Base-by-base conservation (phyloP, 75 land plant species). In the Ceratopteris richardii region DNA sequence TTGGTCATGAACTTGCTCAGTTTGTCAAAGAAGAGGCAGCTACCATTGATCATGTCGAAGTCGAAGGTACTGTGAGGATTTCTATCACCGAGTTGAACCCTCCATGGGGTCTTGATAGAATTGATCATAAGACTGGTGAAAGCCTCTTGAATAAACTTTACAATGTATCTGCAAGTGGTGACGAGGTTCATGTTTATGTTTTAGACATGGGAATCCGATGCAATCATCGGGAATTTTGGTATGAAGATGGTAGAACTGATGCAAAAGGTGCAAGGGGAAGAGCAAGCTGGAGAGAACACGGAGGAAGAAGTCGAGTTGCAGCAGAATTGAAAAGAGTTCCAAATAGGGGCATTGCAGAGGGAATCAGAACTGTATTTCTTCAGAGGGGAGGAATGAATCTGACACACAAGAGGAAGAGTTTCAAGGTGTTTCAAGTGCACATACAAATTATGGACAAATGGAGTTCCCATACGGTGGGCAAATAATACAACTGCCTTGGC, bases 181-280 rank as follows among this genome's bases (percentile, higher is more conserved):
- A 0, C 36, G 64, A 44, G 30, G 70, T 67, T 19, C 70, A 67
- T 60, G 56, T 60, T 7, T 67, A 67, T 27, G 24, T 67, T 24
- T 40, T 67, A 39, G 70, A 67, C 55, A 59, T 63, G 70, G 70
- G 70, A 27, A 67, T 67, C 29, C 47, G 70, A 30, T 67, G 70
- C 24, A 48, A 63, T n/a, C 70, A 67, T 30, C 51, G 51, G 19
- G 70, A 67, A 5, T 67, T 67, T 22, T 39, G 9, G 17, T 67
- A 67, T 21, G 6, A 6, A 44, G 70, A 67, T 51, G 70, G 70
- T 52, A 60, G 70, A 18, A 31, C 50, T 33, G 44, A 67, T 10
- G n/a, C n/a, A n/a, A n/a, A n/a, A n/a, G n/a, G n/a, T n/a, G n/a
- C n/a, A n/a, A n/a, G n/a, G n/a, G n/a, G n/a, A n/a, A n/a, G n/a